Percentiles rank a stretch among this genome's conserved stretches.
Evolutionary conservation across 129 eudicot species (phyloP).

Genomic region (Apium graveolens): DNA sequence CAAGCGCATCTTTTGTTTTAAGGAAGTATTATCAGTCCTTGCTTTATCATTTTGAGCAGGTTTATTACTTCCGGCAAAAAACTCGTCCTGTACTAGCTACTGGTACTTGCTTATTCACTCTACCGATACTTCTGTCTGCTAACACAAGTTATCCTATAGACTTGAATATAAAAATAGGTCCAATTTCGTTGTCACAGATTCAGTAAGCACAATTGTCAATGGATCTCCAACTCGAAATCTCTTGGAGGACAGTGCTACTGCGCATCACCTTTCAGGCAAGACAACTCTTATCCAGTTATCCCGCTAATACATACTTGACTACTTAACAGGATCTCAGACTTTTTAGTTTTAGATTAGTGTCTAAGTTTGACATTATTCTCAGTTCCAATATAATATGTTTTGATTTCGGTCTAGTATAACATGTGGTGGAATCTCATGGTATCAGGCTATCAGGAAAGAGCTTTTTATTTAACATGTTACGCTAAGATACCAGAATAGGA

Average conservation of each 20-base stretch:
- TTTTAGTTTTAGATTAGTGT: conserved; percentile 1
- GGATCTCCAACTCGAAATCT: conserved; percentile 34
- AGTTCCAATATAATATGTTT: background rate
- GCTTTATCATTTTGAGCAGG: conserved; percentile 97
- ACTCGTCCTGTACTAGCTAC: conserved; percentile 25
- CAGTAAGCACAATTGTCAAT: conserved; percentile 30
- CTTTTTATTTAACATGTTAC: background rate
- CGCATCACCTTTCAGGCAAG: conserved; percentile 45
- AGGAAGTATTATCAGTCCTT: conserved; percentile 68
- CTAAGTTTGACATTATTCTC: background rate
- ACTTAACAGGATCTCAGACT: background rate
- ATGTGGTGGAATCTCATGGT: background rate
- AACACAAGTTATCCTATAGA: background rate
- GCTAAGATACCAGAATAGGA: background rate
- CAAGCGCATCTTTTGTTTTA: conserved; percentile 73
- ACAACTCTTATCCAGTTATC: background rate
- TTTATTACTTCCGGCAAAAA: conserved; percentile 63
- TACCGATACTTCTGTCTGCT: background rate
- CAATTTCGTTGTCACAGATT: conserved; percentile 25
- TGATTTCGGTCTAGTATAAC: background rate
- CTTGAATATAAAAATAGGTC: background rate
- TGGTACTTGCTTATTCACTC: conserved; percentile 31
- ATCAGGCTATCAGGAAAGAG: background rate
- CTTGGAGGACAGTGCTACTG: conserved; percentile 29
- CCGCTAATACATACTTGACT: conserved; percentile 5